Percentiles rank a stretch among this genome's conserved stretches.
Conservation (phyloP, 2,329 filamentous ascomycete species). For the Pyrenochaeta sp. region DNA sequence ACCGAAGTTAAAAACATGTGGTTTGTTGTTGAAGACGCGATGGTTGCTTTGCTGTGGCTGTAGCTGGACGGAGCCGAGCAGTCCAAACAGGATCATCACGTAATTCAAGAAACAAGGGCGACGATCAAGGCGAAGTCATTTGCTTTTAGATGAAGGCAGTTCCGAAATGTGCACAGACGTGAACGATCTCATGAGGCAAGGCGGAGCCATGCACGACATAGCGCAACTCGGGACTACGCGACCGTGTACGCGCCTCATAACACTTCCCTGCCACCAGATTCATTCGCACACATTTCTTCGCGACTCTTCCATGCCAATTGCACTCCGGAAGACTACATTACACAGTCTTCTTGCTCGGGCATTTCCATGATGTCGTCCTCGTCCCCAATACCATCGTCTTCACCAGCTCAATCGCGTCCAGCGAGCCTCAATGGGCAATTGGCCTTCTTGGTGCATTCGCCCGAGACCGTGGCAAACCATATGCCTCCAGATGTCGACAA, state of each 20-base stretch:
- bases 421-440: slow-evolving; percentile 45
- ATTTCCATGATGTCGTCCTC: slow-evolving; percentile 27
- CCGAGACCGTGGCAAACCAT: slow-evolving; percentile 63
- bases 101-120: too few species aligned
- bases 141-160: too few species aligned
- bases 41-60: too few species aligned
- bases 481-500: slow-evolving; percentile 66
- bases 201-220: slow-evolving; percentile 26
- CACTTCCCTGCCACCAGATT: slow-evolving; percentile 38
- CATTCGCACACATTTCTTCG: slow-evolving; percentile 20
- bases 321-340: slow-evolving; percentile 11
- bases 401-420: slow-evolving; percentile 25
- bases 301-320: slow-evolving; percentile 19
- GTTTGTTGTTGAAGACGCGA: too few species aligned
- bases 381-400: slow-evolving; percentile 36
- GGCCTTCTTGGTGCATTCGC: slow-evolving; percentile 68
- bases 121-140: too few species aligned
- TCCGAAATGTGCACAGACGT: slow-evolving; percentile 17
- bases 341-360: slow-evolving; percentile 4
- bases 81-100: too few species aligned
- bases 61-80: too few species aligned
- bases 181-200: slow-evolving; percentile 7
- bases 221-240: slow-evolving; percentile 20
- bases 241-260: slow-evolving; percentile 19
- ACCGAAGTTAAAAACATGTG: too few species aligned